Evolutionary conservation across 1,139 yeast species (phyloP).

Genomic region (Spathaspora sp.): DNA sequence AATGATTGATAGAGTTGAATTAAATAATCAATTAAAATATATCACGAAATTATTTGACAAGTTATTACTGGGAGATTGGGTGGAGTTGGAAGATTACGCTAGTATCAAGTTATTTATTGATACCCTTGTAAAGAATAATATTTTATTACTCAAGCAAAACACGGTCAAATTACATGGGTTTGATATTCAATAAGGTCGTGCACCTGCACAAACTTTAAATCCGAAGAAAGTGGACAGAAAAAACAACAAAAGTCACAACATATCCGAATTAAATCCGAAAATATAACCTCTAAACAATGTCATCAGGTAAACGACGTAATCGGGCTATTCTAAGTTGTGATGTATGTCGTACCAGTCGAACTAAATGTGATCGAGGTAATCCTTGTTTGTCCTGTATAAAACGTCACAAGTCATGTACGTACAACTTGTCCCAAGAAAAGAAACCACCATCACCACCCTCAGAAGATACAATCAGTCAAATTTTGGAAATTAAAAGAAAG

Average conservation of each 20-base stretch:
- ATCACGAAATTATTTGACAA: conserved; percentile 9
- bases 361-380: conserved; percentile 31
- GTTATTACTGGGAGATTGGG: conserved; percentile 11
- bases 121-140: conserved; percentile 6
- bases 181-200: conserved; percentile 3
- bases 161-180: conserved; percentile 6
- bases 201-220: neutral
- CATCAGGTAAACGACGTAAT: conserved; percentile 12
- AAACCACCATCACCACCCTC: conserved; percentile 15
- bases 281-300: neutral
- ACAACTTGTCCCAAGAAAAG: conserved; percentile 7
- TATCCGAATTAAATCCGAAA: neutral
- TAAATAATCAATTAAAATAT: conserved; percentile 16
- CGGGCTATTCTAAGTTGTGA: conserved; percentile 24
- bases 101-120: conserved; percentile 6
- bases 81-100: neutral
- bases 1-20: conserved; percentile 18
- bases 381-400: conserved; percentile 36
- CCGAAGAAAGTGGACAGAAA: no score
- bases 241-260: neutral
- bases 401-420: conserved; percentile 16
- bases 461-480: conserved; percentile 1
- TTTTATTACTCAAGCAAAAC: conserved; percentile 1
- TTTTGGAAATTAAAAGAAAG: neutral
- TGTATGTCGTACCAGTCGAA: conserved; percentile 31